Evolutionary conservation across 1,284 basidiomycete species (phyloP).

Genomic region (Cryptococcus sp.): DNA sequence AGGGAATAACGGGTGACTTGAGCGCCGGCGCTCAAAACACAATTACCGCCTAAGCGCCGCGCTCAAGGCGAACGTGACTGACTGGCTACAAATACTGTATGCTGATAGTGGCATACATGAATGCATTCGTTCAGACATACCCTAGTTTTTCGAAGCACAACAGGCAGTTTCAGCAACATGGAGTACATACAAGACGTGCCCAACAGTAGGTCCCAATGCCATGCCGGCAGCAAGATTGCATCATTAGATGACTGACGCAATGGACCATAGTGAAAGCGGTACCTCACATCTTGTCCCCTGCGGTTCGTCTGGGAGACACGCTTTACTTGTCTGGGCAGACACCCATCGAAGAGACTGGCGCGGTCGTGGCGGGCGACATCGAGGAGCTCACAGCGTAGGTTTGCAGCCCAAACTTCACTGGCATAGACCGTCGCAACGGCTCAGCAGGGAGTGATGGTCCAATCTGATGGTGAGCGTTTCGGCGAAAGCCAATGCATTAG

Average conservation of each 20-base stretch:
- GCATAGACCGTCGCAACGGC: too few relatives aligned
- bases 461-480: too few relatives aligned
- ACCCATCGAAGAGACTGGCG: conserved; percentile 14
- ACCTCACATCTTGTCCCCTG: conserved; percentile 18
- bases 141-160: background rate
- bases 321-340: conserved; percentile 19
- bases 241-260: background rate
- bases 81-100: too few relatives aligned
- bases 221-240: background rate
- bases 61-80: too few relatives aligned
- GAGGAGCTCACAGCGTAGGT: conserved; percentile 19
- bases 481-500: conserved; percentile 15
- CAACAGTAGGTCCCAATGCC: conserved; percentile 8
- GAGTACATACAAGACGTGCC: conserved; percentile 13
- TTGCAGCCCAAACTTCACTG: too few relatives aligned
- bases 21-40: too few relatives aligned
- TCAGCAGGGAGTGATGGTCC: too few relatives aligned
- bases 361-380: conserved; percentile 16
- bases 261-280: conserved; percentile 14
- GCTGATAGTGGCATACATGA: too few relatives aligned
- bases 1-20: too few relatives aligned
- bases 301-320: conserved; percentile 16
- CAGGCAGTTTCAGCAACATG: conserved; percentile 3
- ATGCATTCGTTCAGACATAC: background rate
- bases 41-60: too few relatives aligned